Base-by-base conservation (phyloP, 352 stramenopile genomes). In the Globisporangium apiculatum region DNA sequence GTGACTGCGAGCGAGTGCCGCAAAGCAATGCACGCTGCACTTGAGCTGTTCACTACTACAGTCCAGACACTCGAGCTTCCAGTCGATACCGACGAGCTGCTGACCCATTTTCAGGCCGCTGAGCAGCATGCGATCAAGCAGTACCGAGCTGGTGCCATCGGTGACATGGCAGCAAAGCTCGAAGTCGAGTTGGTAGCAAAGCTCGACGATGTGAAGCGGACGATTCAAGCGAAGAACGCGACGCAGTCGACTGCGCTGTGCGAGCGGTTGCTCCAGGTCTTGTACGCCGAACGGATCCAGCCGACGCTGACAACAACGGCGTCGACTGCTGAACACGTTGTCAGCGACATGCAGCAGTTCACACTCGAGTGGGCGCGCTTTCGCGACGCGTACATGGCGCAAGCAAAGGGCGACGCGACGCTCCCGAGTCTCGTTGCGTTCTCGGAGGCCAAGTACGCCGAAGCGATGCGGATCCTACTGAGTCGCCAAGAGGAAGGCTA, bases 401-500 rank as follows among this genome's bases (percentile, higher is more conserved):
- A 88, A 52, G 85, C 85, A 5, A 71, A 72, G 11, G 85, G 85
- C 47, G 75, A 76, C 7, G 83, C 85, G 40, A 91, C 91, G 65
- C 66, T 92, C 35, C 77, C 86, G 61, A 85, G 76, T 42, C 62
- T 95, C 37, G 57, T 93, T 37, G 77, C 67, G 2, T 95, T 93
- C 55, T 89, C 79, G 1, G 79, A 92, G 53, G 68, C 78, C 17
- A 90, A 91, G 60, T 87, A 91, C 60, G 74, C 82, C 10, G 85
- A 95, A 51, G 85, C 85, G 15, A 89, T 91, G 79, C 77, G 79
- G 18, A 87, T 91, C 58, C 53, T 95, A 52, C 67, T 95, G 41
- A 90, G 79, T 43, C 70, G 76, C 42, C 81, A 91, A 57, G 85
- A 95, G 59, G 85, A 95, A 70, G 81, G 75, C 10, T 92, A 90